A percentile compares a stretch with the other conserved stretches of the same genome.
Conservation (phyloP, 495 filamentous ascomycete species). For the Penicillium atrosanguineum region DNA sequence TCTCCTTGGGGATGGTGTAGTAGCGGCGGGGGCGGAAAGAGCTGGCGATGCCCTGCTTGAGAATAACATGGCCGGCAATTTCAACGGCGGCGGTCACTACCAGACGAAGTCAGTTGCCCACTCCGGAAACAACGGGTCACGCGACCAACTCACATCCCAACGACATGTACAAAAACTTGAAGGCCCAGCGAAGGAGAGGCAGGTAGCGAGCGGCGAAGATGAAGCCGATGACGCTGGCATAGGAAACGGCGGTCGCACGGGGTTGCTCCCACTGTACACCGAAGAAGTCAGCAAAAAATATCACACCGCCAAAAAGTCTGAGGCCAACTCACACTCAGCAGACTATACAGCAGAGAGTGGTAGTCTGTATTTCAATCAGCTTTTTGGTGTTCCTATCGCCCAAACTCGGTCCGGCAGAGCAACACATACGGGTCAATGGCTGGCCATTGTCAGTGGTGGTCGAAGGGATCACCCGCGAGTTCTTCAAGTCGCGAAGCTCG, state of each 20-base stretch:
- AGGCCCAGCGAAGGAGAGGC: constrained; percentile 79
- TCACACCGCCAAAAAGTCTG: constrained; percentile 1
- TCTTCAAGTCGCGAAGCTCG: constrained; percentile 75
- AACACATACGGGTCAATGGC: constrained; percentile 71
- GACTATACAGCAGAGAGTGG: constrained; percentile 90
- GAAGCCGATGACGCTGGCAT: constrained; percentile 64
- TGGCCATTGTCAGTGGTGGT: constrained; percentile 77
- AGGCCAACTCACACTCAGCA: constrained; percentile 63
- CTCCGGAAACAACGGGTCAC: constrained; percentile 10
- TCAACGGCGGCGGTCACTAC: constrained; percentile 74
- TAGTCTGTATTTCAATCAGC: constrained; percentile 57
- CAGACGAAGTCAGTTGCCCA: constrained; percentile 11
- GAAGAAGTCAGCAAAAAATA: constrained; percentile 25
- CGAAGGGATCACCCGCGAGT: constrained; percentile 63
- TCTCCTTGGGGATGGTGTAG: constrained; percentile 85
- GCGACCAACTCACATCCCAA: constrained; percentile 56
- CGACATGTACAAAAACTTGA: constrained; percentile 76
- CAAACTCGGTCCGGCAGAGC: neutral
- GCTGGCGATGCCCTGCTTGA: constrained; percentile 76
- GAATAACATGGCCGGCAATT: constrained; percentile 67
- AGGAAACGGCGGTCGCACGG: constrained; percentile 84
- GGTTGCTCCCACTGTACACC: constrained; percentile 61
- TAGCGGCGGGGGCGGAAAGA: constrained; percentile 89
- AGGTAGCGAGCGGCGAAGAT: constrained; percentile 92
- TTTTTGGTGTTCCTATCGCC: constrained; percentile 1